Percentiles rank a stretch among this genome's conserved stretches.
Conservation (phyloP, 2,329 filamentous ascomycete species). For the Amylocarpus encephaloides region DNA sequence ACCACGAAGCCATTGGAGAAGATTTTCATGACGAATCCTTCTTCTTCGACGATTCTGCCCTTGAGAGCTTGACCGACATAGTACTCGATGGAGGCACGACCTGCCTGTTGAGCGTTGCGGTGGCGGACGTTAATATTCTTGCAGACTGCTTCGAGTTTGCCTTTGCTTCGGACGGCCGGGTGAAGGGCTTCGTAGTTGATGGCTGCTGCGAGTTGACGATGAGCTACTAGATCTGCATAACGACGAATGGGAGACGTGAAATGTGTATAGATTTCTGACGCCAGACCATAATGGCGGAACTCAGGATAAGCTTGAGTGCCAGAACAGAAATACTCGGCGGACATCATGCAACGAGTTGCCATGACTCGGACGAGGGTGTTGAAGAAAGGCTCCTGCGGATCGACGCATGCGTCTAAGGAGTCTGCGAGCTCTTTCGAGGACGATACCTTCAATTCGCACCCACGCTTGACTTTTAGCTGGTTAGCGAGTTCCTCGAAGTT, state of each 20-base stretch:
- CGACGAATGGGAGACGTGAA: constrained; percentile 96
- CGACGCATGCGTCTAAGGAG: constrained; percentile 79
- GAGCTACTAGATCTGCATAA: constrained; percentile 92
- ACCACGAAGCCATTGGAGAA: constrained; percentile 98
- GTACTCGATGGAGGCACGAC: constrained; percentile 90
- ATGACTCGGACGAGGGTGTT: constrained; percentile 97
- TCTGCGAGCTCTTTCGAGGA: constrained; percentile 91
- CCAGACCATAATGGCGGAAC: constrained; percentile 94
- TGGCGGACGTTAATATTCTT: constrained; percentile 98
- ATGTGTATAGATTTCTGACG: constrained; percentile 95
- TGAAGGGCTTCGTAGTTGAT: constrained; percentile 90
- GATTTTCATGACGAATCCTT: constrained; percentile 93
- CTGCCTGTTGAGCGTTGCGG: constrained; percentile 93
- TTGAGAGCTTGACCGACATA: constrained; percentile 96
- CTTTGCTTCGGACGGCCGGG: constrained; percentile 70
- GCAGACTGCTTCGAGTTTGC: constrained; percentile 86
- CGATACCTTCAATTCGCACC: constrained; percentile 72
- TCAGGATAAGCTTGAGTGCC: constrained; percentile 89
- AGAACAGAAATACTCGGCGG: constrained; percentile 95
- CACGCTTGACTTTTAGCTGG: constrained; percentile 82
- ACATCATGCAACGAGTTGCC: constrained; percentile 98
- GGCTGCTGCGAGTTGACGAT: constrained; percentile 89
- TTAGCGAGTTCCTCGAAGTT: constrained; percentile 94
- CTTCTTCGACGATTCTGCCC: constrained; percentile 68
- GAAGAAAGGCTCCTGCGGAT: constrained; percentile 83